phyloP scores from a whole-genome alignment of 2,329 filamentous ascomycete genomes.

The Myotisia sp. region DNA sequence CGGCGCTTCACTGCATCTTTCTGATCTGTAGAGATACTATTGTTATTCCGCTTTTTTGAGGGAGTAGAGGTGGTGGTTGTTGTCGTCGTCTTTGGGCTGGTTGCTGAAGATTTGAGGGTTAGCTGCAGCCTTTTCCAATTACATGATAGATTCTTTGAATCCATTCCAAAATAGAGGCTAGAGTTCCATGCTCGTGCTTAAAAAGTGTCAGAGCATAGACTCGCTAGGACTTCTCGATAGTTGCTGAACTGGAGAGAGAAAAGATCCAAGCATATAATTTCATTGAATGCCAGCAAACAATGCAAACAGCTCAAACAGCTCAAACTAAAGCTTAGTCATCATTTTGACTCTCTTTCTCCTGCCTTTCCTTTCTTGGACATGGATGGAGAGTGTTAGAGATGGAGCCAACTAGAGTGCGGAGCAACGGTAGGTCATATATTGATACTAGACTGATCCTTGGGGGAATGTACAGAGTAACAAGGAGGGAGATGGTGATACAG shows the following conservation, averaged over 20 bases:
- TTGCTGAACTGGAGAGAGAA: not conserved
- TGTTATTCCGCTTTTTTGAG: conserved; percentile 8
- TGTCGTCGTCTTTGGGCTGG: conserved; percentile 13
- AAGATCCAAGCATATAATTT: not conserved
- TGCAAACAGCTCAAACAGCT: not conserved
- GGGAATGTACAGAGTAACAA: too few species aligned
- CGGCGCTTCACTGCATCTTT: conserved; percentile 11
- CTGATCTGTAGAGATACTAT: conserved; percentile 5
- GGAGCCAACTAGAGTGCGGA: too few species aligned
- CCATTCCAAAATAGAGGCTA: conserved; percentile 21
- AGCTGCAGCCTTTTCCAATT: conserved; percentile 39
- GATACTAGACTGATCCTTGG: too few species aligned
- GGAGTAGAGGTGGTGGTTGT: conserved; percentile 14
- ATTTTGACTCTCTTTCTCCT: too few species aligned
- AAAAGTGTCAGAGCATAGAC: not conserved
- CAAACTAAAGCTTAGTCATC: too few species aligned
- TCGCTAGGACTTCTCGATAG: not conserved
- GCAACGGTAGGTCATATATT: too few species aligned
- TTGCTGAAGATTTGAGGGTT: conserved; percentile 24
- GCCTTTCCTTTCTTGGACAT: too few species aligned
- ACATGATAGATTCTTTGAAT: conserved; percentile 31
- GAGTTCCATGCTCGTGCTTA: not conserved
- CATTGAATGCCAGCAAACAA: too few species aligned
- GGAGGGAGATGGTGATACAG: too few species aligned
- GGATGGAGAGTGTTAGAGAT: too few species aligned